Percentiles rank a stretch among this genome's conserved stretches.
These are phyloP conservation scores for Cocos nucifera DNA, from an alignment of 176 grass and related monocot genomes.

Conservation along the genomic window DNA sequence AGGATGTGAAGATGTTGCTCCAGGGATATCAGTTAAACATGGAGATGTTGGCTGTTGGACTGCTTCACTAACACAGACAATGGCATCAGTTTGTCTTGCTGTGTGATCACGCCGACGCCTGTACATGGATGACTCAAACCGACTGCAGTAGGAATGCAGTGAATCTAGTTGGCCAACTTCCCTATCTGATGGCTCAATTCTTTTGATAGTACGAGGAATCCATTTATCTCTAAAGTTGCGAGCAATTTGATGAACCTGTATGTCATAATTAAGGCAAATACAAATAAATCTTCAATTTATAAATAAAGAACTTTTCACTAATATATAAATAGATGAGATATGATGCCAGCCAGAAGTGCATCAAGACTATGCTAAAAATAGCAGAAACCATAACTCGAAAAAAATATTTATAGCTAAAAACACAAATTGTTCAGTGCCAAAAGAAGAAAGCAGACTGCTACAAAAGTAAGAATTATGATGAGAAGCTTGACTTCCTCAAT, in stretches of 20 bases:
- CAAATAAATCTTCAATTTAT: too few species aligned
- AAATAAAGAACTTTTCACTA: too few species aligned
- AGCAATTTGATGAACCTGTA: constrained; percentile 84
- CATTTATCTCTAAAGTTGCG: constrained; percentile 62
- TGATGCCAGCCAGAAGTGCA: too few species aligned
- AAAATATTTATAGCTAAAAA: too few species aligned
- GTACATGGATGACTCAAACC: constrained; percentile 9
- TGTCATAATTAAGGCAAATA: background rate
- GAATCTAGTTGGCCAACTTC: constrained; percentile 13
- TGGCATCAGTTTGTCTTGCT: constrained; percentile 22
- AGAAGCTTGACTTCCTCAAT: too few species aligned
- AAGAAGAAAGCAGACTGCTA: too few species aligned
- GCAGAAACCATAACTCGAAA: too few species aligned
- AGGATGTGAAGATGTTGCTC: constrained; percentile 11
- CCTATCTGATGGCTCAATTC: constrained; percentile 29
- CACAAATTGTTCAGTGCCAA: too few species aligned
- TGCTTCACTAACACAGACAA: constrained; percentile 23
- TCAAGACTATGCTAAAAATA: too few species aligned
- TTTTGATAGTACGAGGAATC: constrained; percentile 46
- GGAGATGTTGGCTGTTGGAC: constrained; percentile 25
- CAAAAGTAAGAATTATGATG: too few species aligned
- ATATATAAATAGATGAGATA: too few species aligned
- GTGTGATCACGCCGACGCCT: constrained; percentile 9
- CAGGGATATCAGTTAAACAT: constrained; percentile 9
- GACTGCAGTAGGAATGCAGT: background rate